Conservation (phyloP, 2,329 filamentous ascomycete genomes). For the Xylaria sp. region DNA sequence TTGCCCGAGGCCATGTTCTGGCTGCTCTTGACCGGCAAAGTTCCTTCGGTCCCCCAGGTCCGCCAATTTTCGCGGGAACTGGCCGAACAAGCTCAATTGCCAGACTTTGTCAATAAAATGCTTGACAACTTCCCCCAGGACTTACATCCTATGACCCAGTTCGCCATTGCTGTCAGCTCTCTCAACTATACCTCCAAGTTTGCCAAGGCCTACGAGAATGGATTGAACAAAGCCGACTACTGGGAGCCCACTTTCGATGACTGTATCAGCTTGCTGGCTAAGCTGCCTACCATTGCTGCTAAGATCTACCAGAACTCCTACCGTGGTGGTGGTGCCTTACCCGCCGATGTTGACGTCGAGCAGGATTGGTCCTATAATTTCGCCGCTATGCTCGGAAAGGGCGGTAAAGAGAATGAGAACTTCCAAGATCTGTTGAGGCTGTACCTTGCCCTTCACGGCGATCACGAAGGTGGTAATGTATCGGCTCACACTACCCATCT, state of each 20-base stretch:
- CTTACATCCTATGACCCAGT: constrained; percentile 98
- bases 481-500: constrained; percentile 95
- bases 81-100: constrained; percentile 85
- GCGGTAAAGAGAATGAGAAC: constrained; percentile 85
- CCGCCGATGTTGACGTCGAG: constrained; percentile 78
- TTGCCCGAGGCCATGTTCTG: constrained; percentile 99
- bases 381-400: constrained; percentile 93
- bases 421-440: constrained; percentile 96
- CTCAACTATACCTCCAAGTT: constrained; percentile 95
- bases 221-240: constrained; percentile 95
- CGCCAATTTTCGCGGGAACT: constrained; percentile 86
- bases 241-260: constrained; percentile 99
- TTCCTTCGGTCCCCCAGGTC: constrained; percentile 85
- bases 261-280: constrained; percentile 90
- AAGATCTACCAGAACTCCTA: constrained; percentile 97
- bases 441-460: constrained; percentile 95
- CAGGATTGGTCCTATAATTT: constrained; percentile 99
- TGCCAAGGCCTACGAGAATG: constrained; percentile 90
- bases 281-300: constrained; percentile 95
- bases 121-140: constrained; percentile 89
- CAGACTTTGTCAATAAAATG: constrained; percentile 85
- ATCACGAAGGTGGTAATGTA: constrained; percentile 98
- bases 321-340: constrained; percentile 77
- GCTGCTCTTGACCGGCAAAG: constrained; percentile 92
- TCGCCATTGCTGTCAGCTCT: constrained; percentile 94